Conservation (phyloP, 495 filamentous ascomycete genomes). For the Bacidia gigantensis region DNA sequence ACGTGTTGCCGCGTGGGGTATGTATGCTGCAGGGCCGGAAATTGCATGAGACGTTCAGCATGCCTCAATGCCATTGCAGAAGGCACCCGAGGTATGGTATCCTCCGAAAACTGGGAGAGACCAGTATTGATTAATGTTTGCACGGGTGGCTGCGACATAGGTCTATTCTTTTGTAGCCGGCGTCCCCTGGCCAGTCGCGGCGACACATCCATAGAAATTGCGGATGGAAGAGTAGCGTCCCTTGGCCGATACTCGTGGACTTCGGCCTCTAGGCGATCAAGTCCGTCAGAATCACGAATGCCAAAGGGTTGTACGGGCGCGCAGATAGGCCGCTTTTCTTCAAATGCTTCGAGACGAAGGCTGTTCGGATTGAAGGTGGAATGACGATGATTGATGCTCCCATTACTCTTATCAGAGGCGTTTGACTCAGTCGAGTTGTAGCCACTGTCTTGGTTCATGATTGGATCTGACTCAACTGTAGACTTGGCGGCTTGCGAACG, state of each 20-base stretch:
- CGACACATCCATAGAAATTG: neutral
- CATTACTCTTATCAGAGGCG: neutral
- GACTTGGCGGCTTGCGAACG: neutral
- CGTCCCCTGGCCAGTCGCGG: neutral
- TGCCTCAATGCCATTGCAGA: constrained; percentile 15
- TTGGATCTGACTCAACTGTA: neutral
- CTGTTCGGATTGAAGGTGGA: too few relatives aligned
- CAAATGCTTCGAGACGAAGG: too few relatives aligned
- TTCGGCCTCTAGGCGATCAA: too few relatives aligned
- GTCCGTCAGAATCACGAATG: too few relatives aligned
- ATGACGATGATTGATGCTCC: neutral
- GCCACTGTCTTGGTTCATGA: neutral
- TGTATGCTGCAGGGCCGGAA: constrained; percentile 17
- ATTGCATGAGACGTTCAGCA: constrained; percentile 12
- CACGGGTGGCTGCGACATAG: constrained; percentile 12
- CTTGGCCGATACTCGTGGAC: too few relatives aligned
- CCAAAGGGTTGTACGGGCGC: too few relatives aligned
- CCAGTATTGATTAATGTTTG: constrained; percentile 6
- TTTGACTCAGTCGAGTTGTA: neutral
- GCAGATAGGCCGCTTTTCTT: too few relatives aligned
- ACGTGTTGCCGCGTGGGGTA: constrained; percentile 13
- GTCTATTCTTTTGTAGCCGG: constrained; percentile 14
- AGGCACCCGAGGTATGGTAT: constrained; percentile 18
- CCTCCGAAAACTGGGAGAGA: constrained; percentile 2
- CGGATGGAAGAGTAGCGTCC: neutral